phyloP scores from a whole-genome alignment of 192 early-diverging fungal genomes.

The Entrophospora sp. region DNA sequence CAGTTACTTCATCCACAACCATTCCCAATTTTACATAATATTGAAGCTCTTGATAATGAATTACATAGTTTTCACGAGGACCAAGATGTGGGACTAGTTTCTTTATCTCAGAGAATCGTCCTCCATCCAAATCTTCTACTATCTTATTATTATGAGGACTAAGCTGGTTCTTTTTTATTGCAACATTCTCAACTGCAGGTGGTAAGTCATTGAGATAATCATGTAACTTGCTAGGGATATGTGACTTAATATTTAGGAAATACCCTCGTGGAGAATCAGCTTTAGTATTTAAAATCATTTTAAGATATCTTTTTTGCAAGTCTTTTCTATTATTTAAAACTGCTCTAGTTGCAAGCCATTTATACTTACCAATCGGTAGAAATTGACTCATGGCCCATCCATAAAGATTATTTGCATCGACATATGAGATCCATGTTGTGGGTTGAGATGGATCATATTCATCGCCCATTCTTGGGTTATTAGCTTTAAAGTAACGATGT shows the following conservation, averaged over 20 bases:
- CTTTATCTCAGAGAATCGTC: not conserved
- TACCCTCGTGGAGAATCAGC: too few species aligned
- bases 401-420: too few species aligned
- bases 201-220: too few species aligned
- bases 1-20: not conserved
- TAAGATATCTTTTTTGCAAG: too few species aligned
- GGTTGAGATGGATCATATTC: not conserved
- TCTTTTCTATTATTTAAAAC: too few species aligned
- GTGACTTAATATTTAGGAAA: too few species aligned
- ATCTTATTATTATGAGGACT: not conserved
- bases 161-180: too few species aligned
- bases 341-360: too few species aligned
- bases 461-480: not conserved
- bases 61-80: not conserved
- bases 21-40: not conserved
- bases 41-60: not conserved
- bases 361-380: not conserved
- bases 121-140: not conserved
- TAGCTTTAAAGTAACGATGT: not conserved
- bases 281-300: too few species aligned
- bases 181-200: too few species aligned
- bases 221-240: too few species aligned
- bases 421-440: not conserved
- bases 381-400: slow-evolving; percentile 2
- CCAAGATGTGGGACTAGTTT: not conserved